Evolutionary conservation across 2,329 filamentous ascomycete genomes (phyloP), one percentile per base, ranked within the genome.

Genomic region (Hymenoscyphus scutula): DNA sequence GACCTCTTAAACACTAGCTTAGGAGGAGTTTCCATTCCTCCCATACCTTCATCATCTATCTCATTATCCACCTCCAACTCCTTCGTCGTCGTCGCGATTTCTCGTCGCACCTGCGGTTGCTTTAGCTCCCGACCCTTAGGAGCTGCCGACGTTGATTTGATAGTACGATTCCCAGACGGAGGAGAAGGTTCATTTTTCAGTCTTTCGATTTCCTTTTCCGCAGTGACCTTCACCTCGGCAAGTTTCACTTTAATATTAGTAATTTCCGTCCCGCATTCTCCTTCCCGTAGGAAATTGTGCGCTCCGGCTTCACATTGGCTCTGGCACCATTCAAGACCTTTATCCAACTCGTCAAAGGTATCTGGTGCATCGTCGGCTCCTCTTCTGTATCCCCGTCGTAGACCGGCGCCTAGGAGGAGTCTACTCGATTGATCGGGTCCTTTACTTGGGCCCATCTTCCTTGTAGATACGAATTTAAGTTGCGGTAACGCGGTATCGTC

Each of bases 211-310:
- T 74, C 69, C 60, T 68, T 71, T 45, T 67, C 64, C 0, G 72
- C 70, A 6, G 41, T 77, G 34, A 84, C 82, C 58, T 87, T 79
- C 1, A 92, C 86, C 61, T 88, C 82, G 0, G 38, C 51, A 5
- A 73, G 56, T 25, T 66, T 68, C 45, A 48, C 53, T 56, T 72
- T 72, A 59, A 93, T 89, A 55, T 86, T 88, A 29, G 81, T 80
- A 45, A 97, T 82, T 74, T 96, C 91, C 19, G 85, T 83, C n/a
- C 80, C 83, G 76, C 93, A 97, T 71, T 95, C 89, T 11, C 92
- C 93, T 59, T 92, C 89, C 27, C 93, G 86, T n/a, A 97, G 80
- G 65, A 95, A 92, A 71, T 96, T 91, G 72, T 96, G 92, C 0
- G 93, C 93, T 2, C 90, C 93, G 60, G 88, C 87, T 77, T 97